Percentiles rank a stretch among this genome's conserved stretches.
phyloP scores from a whole-genome alignment of 495 filamentous ascomycete genomes.

The Neurospora sp. region DNA sequence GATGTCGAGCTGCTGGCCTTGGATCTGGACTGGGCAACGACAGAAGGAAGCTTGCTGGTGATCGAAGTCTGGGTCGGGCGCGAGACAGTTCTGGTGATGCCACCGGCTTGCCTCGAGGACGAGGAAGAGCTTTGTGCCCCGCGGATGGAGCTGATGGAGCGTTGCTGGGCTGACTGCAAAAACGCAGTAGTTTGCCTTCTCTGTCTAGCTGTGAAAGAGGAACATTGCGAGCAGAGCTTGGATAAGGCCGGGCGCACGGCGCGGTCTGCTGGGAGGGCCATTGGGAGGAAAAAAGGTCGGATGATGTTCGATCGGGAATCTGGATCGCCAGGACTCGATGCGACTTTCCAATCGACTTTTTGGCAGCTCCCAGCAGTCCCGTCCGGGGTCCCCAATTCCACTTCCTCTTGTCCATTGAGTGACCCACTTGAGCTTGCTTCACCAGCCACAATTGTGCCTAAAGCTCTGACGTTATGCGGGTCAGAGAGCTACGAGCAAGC shows the following conservation, averaged over 20 bases:
- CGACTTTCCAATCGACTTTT: background rate
- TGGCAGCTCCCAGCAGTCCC: background rate
- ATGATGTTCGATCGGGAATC: background rate
- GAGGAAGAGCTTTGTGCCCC: constrained; percentile 2
- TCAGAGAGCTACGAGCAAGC: background rate
- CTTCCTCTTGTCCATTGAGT: background rate
- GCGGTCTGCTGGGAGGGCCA: constrained; percentile 21
- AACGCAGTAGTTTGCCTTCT: constrained; percentile 10
- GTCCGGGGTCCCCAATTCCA: background rate
- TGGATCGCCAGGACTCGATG: background rate
- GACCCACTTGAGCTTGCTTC: background rate
- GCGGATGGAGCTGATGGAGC: constrained; percentile 6
- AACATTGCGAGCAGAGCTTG: constrained; percentile 21
- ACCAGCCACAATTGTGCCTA: constrained; percentile 1
- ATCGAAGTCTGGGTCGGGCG: background rate
- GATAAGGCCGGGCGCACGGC: constrained; percentile 21
- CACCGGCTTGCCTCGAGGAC: background rate
- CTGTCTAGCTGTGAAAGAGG: constrained; percentile 9
- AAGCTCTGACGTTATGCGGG: background rate
- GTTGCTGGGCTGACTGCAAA: constrained; percentile 8
- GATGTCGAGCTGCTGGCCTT: constrained; percentile 1
- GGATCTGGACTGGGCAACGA: constrained; percentile 9
- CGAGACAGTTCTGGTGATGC: background rate
- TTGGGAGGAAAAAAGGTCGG: background rate
- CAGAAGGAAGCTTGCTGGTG: constrained; percentile 13